Percentiles rank a stretch among this genome's conserved stretches.
Conservation (phyloP, 257 asterid genomes). For the Nicotiana attenuata region DNA sequence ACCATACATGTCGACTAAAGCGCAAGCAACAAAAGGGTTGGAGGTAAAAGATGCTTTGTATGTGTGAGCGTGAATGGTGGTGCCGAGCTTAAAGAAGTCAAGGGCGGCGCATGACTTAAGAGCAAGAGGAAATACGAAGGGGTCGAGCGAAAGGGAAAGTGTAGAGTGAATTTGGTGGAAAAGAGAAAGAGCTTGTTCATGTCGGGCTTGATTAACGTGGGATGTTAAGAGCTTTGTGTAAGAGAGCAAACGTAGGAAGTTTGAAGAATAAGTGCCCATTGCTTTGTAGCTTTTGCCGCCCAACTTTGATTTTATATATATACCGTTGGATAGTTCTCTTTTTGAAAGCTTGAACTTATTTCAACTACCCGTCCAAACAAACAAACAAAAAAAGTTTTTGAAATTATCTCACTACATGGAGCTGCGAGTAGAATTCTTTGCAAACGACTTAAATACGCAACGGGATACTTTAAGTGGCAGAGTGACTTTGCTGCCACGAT, state of each 20-base stretch:
- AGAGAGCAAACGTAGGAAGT: constrained; percentile 36
- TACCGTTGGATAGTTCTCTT: neutral
- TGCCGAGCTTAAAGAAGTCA: constrained; percentile 22
- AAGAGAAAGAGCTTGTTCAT: constrained; percentile 33
- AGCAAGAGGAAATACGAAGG: constrained; percentile 43
- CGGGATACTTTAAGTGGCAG: too few relatives aligned
- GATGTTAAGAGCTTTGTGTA: constrained; percentile 38
- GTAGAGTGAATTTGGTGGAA: constrained; percentile 35
- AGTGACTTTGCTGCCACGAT: too few relatives aligned
- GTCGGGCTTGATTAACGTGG: constrained; percentile 40
- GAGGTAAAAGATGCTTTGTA: constrained; percentile 19
- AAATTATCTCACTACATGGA: too few relatives aligned
- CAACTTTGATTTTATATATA: neutral
- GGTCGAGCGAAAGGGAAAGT: constrained; percentile 30
- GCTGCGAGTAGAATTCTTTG: too few relatives aligned
- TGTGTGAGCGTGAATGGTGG: constrained; percentile 31
- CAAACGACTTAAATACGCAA: too few relatives aligned
- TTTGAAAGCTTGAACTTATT: too few relatives aligned
- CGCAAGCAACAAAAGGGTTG: constrained; percentile 44
- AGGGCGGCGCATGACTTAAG: constrained; percentile 41
- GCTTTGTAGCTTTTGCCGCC: neutral
- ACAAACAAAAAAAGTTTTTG: too few relatives aligned
- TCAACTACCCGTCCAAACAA: too few relatives aligned
- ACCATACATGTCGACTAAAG: constrained; percentile 38
- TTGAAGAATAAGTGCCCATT: constrained; percentile 32